Base-by-base conservation (phyloP, 1,139 yeast species). In the Lodderomyces jiufengensis region DNA sequence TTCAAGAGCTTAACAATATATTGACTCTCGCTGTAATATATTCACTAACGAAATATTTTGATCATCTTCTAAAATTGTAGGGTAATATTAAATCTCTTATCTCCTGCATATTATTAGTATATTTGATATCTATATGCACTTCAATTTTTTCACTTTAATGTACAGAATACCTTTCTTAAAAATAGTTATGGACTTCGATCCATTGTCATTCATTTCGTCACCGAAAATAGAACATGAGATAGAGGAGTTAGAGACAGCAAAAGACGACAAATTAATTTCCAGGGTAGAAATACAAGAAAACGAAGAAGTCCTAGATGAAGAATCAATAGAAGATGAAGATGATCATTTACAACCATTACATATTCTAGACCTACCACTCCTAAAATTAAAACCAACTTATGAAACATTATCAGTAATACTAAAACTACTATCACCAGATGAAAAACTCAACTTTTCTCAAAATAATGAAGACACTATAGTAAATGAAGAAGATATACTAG, bases 351-450 rank as follows among this genome's bases (percentile, higher is more conserved):
- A 48, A 5, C 73, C 75, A 1, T 47, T 81, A 12, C 86, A 83
- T 48, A 57, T 70, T 0, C 66, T 85, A 8, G 96, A 87, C 52
- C 61, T 87, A 8, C 96, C 96, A 0, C 49, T 57, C 6, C 46
- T 78, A 9, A 57, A 58, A 6, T 50, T 52, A 6, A 48, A 60
- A 24, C 87, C 95, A 0, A 72, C 84, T 0, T 59, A 57, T 3
- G 56, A 49, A 1, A 77, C 72, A 0, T 51, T 86, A 1, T 28
- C 61, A 2, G 50, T 68, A 1, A 52, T 81, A 0, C 57, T 87
- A 9, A 57, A 61, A 30, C 57, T 79, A 3, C 59, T 86, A 22
- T 61, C 75, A 2, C 80, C 78, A 0, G 70, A 67, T 15, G 67
- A 67, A 34, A 69, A 72, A 4, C 70, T 68, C 38, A 84, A 86